Conservation (phyloP, 2,329 filamentous ascomycete species). For the Stagonosporopsis cucurbitacearum region DNA sequence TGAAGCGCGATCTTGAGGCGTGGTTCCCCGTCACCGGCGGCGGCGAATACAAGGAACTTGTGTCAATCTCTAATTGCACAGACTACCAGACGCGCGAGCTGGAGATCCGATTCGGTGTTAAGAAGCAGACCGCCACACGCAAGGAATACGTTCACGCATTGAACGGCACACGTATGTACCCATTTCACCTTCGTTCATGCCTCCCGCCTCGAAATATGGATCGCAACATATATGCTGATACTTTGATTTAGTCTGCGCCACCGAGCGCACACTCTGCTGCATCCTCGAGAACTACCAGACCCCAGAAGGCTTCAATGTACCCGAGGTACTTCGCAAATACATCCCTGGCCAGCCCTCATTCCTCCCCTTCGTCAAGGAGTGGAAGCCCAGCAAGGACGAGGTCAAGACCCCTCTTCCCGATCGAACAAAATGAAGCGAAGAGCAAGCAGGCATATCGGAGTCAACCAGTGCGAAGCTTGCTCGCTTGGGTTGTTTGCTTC, state of each 20-base stretch:
- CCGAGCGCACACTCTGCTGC: constrained; percentile 90
- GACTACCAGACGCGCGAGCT: constrained; percentile 95
- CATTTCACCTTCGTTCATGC: neutral
- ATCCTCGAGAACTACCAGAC: constrained; percentile 97
- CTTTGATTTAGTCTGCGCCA: constrained; percentile 71
- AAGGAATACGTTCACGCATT: constrained; percentile 96
- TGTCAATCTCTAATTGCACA: constrained; percentile 97
- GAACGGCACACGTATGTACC: constrained; percentile 69
- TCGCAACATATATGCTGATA: constrained; percentile 9
- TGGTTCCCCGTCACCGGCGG: constrained; percentile 66
- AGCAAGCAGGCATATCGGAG: neutral
- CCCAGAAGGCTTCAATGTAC: constrained; percentile 65
- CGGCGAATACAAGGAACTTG: constrained; percentile 97
- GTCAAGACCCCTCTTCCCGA: constrained; percentile 32
- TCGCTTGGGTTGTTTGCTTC: no score
- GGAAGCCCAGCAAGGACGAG: constrained; percentile 41
- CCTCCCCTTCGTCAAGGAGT: constrained; percentile 83
- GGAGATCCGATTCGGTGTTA: constrained; percentile 89
- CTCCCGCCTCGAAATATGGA: neutral
- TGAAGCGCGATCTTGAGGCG: constrained; percentile 95
- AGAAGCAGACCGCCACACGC: constrained; percentile 73
- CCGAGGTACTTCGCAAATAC: constrained; percentile 61
- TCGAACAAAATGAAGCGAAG: constrained; percentile 24
- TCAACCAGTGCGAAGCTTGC: neutral
- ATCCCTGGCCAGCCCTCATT: constrained; percentile 90